Evolutionary conservation across 805 yeast species (phyloP).

Genomic region (Priceomyces carsonii): DNA sequence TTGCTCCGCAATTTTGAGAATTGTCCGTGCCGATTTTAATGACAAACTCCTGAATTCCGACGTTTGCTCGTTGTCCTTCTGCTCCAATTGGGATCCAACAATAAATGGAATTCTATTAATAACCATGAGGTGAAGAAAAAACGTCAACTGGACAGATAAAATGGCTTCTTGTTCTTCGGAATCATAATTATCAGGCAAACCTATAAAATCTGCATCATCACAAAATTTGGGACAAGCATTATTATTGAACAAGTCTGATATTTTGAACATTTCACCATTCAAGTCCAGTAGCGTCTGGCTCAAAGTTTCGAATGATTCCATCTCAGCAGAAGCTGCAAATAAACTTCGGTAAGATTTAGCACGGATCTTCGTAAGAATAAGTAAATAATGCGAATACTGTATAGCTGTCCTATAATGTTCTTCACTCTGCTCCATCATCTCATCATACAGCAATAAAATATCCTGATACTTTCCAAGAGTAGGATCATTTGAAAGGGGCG

Average conservation of each 20-base stretch:
- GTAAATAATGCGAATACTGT: too few species aligned
- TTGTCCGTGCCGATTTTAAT: conserved; percentile 38
- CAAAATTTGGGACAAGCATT: conserved; percentile 29
- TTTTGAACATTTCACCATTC: conserved; percentile 28
- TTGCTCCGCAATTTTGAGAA: conserved; percentile 24
- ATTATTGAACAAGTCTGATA: conserved; percentile 19
- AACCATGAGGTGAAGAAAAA: conserved; percentile 36
- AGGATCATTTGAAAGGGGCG: too few species aligned
- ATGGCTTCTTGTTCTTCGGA: conserved; percentile 12
- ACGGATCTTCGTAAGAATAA: conserved; percentile 31
- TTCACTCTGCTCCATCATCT: too few species aligned
- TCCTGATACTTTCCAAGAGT: too few species aligned
- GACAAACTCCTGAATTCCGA: conserved; percentile 28
- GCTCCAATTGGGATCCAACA: conserved; percentile 16
- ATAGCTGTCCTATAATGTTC: too few species aligned
- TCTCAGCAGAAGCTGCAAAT: conserved; percentile 32
- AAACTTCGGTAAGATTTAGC: conserved; percentile 28
- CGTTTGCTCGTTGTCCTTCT: conserved; percentile 17
- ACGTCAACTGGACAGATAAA: conserved; percentile 28
- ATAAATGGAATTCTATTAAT: conserved; percentile 36
- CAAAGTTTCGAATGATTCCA: conserved; percentile 19
- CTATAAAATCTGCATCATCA: conserved; percentile 32
- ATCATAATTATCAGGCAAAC: neutral
- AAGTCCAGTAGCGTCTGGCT: conserved; percentile 21
- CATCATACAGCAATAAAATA: too few species aligned